phyloP scores from a whole-genome alignment of 2,329 filamentous ascomycete genomes.

The Monosporascus sp. region DNA sequence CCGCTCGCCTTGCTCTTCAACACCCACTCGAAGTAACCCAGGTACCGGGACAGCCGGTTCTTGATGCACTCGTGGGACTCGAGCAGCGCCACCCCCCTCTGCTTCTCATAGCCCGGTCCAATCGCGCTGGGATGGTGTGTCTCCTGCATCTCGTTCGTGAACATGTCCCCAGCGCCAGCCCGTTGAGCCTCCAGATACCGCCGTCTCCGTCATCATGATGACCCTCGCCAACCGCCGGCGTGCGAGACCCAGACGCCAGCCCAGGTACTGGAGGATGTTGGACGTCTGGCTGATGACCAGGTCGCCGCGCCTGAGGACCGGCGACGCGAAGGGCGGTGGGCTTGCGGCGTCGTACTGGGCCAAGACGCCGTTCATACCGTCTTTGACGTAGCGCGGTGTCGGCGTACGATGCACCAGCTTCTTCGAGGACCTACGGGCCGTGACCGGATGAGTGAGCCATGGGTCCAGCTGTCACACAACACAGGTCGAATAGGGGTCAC shows the following conservation, averaged over 20 bases:
- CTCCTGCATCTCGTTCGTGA: conserved; percentile 70
- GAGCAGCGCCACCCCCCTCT: conserved; percentile 61
- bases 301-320: conserved; percentile 58
- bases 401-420: conserved; percentile 59
- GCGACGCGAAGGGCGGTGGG: conserved; percentile 62
- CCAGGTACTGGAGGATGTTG: conserved; percentile 69
- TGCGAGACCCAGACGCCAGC: conserved; percentile 52
- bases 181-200: conserved; percentile 55
- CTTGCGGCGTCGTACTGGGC: conserved; percentile 50
- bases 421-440: conserved; percentile 53
- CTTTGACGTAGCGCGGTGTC: conserved; percentile 48
- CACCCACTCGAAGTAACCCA: conserved; percentile 65
- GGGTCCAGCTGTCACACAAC: no score
- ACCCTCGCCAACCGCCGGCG: conserved; percentile 30
- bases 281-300: conserved; percentile 64
- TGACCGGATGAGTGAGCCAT: no score
- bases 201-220: conserved; percentile 13
- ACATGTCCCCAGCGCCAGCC: conserved; percentile 61
- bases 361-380: conserved; percentile 47
- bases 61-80: conserved; percentile 54
- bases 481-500: no score
- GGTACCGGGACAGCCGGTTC: conserved; percentile 65
- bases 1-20: conserved; percentile 52
- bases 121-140: conserved; percentile 66
- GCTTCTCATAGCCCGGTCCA: conserved; percentile 65